Evolutionary conservation across 257 asterid genomes (phyloP).

Genomic region (Knoxia roxburghii): DNA sequence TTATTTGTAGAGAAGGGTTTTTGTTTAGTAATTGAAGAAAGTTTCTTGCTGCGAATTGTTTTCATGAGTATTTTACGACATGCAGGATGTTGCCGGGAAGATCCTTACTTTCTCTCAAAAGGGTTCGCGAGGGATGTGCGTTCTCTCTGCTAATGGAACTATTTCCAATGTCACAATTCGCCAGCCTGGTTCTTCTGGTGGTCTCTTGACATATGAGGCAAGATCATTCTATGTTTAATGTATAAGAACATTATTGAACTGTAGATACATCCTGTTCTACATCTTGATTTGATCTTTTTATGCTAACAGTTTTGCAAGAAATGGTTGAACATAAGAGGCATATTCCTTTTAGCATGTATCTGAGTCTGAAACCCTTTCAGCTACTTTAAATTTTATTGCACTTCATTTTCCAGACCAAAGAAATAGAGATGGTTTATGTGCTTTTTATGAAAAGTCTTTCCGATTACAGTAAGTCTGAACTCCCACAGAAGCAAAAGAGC

Average conservation of each 20-base stretch:
- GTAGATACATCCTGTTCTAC: not conserved
- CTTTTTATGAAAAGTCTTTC: not conserved
- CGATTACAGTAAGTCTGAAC: not conserved
- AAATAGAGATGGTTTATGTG: not conserved
- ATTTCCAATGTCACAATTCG: constrained; percentile 86
- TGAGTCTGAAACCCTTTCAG: not conserved
- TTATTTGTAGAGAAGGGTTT: not conserved
- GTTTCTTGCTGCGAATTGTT: not conserved
- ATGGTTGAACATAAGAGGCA: not conserved
- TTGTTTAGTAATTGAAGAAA: not conserved
- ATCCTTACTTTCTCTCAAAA: constrained; percentile 70
- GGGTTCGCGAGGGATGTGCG: constrained; percentile 75
- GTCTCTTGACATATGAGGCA: constrained; percentile 84
- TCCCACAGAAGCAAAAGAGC: not conserved
- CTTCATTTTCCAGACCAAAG: not conserved
- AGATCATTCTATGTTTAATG: constrained; percentile 1
- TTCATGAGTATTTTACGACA: not conserved
- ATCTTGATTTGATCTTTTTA: not conserved
- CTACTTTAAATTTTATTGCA: too few relatives aligned
- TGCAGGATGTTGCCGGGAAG: constrained; percentile 91
- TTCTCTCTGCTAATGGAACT: constrained; percentile 87
- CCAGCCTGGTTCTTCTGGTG: constrained; percentile 95
- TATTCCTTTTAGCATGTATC: not conserved
- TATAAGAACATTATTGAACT: not conserved
- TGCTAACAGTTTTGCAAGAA: not conserved